phyloP scores from a whole-genome alignment of 352 stramenopile species.

The Proteromonas lacertae region DNA sequence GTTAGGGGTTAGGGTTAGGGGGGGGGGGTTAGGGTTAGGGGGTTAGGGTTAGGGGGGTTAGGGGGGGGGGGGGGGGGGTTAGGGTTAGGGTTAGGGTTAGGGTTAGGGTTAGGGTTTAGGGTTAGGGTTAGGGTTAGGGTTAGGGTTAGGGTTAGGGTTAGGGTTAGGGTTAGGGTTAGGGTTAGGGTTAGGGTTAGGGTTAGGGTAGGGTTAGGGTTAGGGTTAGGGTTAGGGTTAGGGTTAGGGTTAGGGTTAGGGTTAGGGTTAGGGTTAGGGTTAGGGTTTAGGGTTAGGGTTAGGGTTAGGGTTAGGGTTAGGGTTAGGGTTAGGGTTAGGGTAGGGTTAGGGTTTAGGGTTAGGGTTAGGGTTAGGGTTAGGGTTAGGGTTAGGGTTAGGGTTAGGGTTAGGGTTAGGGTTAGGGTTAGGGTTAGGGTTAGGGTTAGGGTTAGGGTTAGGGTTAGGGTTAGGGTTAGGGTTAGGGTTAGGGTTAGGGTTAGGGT shows the following conservation, averaged over 20 bases:
- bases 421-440: background rate
- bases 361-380: background rate
- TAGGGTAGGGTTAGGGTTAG: no score
- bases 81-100: background rate
- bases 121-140: background rate
- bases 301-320: slow-evolving; percentile 1
- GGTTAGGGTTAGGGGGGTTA: no score
- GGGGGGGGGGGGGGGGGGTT: background rate
- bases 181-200: background rate
- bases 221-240: background rate
- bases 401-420: background rate
- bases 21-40: no score
- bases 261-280: background rate
- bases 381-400: background rate
- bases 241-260: slow-evolving; percentile 1
- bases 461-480: background rate
- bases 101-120: background rate
- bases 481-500: background rate
- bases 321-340: no score
- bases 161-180: background rate
- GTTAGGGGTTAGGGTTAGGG: no score
- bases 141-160: background rate
- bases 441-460: background rate
- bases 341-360: background rate
- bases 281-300: slow-evolving; percentile 1